These are phyloP conservation scores for Protomyces inouyei DNA, from an alignment of 1,139 yeast species.

Conservation along the genomic window DNA sequence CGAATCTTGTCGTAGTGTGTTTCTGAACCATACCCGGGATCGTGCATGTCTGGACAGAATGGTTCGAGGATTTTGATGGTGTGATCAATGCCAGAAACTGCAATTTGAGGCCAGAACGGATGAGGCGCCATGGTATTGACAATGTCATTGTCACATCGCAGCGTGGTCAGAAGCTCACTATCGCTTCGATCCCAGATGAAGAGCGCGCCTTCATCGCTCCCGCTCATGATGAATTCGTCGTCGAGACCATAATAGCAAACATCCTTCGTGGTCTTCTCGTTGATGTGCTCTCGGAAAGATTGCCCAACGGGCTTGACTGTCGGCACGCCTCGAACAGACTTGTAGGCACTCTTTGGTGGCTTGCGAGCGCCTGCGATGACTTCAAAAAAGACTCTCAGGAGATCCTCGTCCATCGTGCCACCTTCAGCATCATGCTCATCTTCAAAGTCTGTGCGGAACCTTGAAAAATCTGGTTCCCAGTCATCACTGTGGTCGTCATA, in stretches of 20 bases:
- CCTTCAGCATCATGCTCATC: slow-evolving; percentile 2
- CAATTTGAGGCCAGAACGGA: slow-evolving; percentile 32
- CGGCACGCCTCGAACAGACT: too few species aligned
- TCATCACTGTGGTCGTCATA: slow-evolving; percentile 6
- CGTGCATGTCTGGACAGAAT: background rate
- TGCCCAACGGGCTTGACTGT: too few species aligned
- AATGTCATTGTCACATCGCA: slow-evolving; percentile 30
- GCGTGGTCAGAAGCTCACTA: slow-evolving; percentile 28
- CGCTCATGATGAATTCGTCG: slow-evolving; percentile 33
- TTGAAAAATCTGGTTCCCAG: background rate
- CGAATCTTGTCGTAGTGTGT: background rate
- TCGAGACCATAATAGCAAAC: slow-evolving; percentile 31
- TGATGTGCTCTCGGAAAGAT: slow-evolving; percentile 15
- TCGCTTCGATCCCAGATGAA: slow-evolving; percentile 30
- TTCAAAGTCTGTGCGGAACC: background rate
- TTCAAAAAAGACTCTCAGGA: slow-evolving; percentile 26
- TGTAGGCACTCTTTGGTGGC: too few species aligned
- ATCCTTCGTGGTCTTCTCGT: slow-evolving; percentile 29
- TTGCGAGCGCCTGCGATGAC: background rate
- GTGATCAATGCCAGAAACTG: slow-evolving; percentile 32
- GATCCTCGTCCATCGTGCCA: background rate
- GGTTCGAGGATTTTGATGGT: slow-evolving; percentile 26
- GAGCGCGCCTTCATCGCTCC: slow-evolving; percentile 32
- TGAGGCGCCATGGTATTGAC: slow-evolving; percentile 32
- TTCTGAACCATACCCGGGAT: background rate